Base-by-base conservation (phyloP, 352 stramenopile species). In the Pythium brassicae region DNA sequence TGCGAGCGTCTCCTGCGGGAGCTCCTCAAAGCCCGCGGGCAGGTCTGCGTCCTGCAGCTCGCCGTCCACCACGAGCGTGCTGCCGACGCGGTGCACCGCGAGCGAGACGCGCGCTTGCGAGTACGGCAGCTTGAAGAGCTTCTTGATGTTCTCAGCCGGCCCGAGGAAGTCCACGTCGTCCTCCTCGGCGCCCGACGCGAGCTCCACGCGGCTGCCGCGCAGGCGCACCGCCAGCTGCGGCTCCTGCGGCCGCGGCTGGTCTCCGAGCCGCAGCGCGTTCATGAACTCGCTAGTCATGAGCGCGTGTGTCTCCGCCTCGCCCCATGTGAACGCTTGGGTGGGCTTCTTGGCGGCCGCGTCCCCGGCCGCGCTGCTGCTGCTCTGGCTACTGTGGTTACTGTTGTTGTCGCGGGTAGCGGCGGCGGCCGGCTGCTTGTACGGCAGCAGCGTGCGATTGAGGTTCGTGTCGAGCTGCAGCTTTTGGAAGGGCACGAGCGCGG, bases 101-200 rank as follows among this genome's bases (percentile, higher is more conserved):
- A 94, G 69, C 6, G 85, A 94, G n/a, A 94, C 83, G 37, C 71
- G 62, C 1, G 68, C 80, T 32, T 86, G 75, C 11, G 85, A 92
- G 62, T 94, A 94, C 34, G 85, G 82, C 52, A 94, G 59, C 62
- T 94, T 94, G 60, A 94, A 94, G 3, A 94, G 71, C 37, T 77
- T 80, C 62, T 94, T 94, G 55, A 94, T 92, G 54, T 91, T 91
- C 61, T 94, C 85, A 0, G 85, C 85, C 0, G 85, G 85, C 0
- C 85, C 85, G 35, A 94, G 53, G 48, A 92, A 94, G 51, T 94
- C 76, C 50, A 92, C 78, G 0, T 79, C 50, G 15, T 91, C 71
- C 19, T 91, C 80, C 22, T 90, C 77, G 1, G 75, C 65, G 2
- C 8, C 8, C 9, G 80, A 89, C 23, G 81, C 69, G 12, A 94